Evolutionary conservation across 75 land plant species (phyloP), one percentile per base, ranked within the genome.

Genomic region (Cunninghamia lanceolata): DNA sequence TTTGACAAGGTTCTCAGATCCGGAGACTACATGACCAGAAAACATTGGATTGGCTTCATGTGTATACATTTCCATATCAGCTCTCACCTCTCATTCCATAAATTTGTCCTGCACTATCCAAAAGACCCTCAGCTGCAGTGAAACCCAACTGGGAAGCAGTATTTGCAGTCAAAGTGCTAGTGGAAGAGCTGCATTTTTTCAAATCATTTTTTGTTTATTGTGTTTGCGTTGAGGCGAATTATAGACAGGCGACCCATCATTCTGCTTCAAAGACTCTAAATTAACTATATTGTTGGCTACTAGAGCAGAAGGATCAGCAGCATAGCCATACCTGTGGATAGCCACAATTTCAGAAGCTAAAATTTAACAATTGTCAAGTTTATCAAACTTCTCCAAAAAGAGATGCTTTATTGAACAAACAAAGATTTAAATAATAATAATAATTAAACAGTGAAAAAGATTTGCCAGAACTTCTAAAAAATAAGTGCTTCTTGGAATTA

Each of bases 181-280:
- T 47, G 21, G 83, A 82, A 53, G 83, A 17, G 42, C 83, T 82
- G 14, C n/a, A n/a, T n/a, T 94, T 87, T 88, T 87, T 79, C 91
- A 91, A 3, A 88, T 45, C 86, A 0, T 0, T 50, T 91, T 93
- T 52, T 91, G 70, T 83, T 79, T 85, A 81, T 92, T 94, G 85
- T 96, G 99, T 91, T 96, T 93, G 3, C 88, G 89, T 86, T 93
- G 93, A 13, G 94, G 93, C 1, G 95, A 91, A 85, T 96, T 96
- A 81, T 96, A 96, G 15, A 98, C 95, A 14, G 95, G 92, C 14
- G 93, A 78, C 2, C 89, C 96, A n/a, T 89, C 89, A 42, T 92
- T 93, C 43, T 82, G 9, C 85, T 86, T n/a, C 77, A 95, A 84
- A 13, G 90, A 86, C 21, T 91, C 90, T 14, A 88, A 0, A 86